Base-by-base conservation (phyloP, 768 basidiomycete species). In the Suillus fuscotomentosus region DNA sequence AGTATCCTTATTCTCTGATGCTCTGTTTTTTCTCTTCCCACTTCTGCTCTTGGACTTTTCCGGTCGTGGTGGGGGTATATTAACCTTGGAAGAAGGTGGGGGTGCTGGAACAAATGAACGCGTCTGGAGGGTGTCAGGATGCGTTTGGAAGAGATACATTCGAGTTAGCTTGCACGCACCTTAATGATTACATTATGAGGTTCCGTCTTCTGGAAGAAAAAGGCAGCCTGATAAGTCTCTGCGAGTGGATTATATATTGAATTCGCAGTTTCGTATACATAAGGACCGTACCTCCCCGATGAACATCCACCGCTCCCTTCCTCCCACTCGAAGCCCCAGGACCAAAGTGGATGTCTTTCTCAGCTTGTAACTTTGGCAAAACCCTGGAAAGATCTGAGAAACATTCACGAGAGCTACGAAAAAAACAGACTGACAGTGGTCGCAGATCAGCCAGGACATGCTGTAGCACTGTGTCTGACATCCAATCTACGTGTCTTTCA, bases 151-250 rank as follows among this genome's bases (percentile, higher is more conserved):
- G 34, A 48, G 22, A 64, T 54, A 54, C 8, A 17, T 65, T 17
- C 31, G 41, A 53, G 57, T 11, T 11, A 55, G 48, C n/a, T 48
- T n/a, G 39, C 7, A 67, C 77, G n/a, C 59, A 91, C 95, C 83
- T 97, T 97, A 69, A 92, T 79, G 9, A 95, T 79, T 2, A 95
- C 82, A 0, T 91, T 87, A 74, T 96, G 92, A 11, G 90, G 84
- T 60, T 94, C 93, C 3, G 86, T 88, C 75, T 88, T 88, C 27
- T 93, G 86, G 68, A 96, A 81, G 77, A 95, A 97, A 73, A 94
- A 97, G 56, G 91, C 94, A 73, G 94, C 95, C 68, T 97, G 95
- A 71, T 96, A 97, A 0, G 84, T 84, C 65, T 91, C 95, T 96
- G 72, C 22, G 56, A 36, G 60, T 51, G 59, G 48, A 41, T 54